Base-by-base conservation (phyloP, 441 rosid genomes). In the Adansonia grandidieri region DNA sequence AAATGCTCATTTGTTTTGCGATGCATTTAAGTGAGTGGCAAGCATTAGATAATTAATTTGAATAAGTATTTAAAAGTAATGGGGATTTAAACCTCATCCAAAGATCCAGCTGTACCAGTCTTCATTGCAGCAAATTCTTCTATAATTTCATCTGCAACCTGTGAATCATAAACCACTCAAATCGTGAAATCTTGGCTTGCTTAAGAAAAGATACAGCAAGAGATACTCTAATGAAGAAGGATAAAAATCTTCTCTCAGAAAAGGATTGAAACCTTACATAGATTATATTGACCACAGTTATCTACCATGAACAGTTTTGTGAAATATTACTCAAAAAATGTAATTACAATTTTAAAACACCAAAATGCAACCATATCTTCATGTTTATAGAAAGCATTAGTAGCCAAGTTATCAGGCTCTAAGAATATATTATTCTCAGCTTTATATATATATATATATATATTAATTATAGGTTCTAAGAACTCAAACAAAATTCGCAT, bases 141-240 rank as follows among this genome's bases (percentile, higher is more conserved):
- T 40, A 84, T 82, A 10, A 90, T 86, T 76, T 90, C 90, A 48
- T 88, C 89, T 0, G 91, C 91, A 72, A 88, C 88, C 93, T 88
- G 86, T 4, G 80, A 58, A 71, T 61, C 80, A 77, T 24, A 82
- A 80, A 65, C 78, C 40, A 10, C 42, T 54, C n/a, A 70, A 14
- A 3, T 54, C 13, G 3, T 70, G 15, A 56, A 15, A 22, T 69
- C 22, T 10, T 0, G n/a, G 40, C 19, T 6, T 69, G 73, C 17
- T 48, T 47, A 20, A 47, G 56, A 47, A 47, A 47, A 68, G 17
- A 68, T 47, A 20, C 32, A 5, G 8, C 28, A 19, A 9, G 72
- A 68, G 72, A 68, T 19, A 69, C 17, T 5, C n/a, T 20, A 47
- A 20, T 2, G 4, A 32, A 32, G 37, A 20, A 17, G 13, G 73